These are phyloP conservation scores for Erysimum cheiranthoides DNA, from an alignment of 345 rosid genomes.

Conservation along the genomic window DNA sequence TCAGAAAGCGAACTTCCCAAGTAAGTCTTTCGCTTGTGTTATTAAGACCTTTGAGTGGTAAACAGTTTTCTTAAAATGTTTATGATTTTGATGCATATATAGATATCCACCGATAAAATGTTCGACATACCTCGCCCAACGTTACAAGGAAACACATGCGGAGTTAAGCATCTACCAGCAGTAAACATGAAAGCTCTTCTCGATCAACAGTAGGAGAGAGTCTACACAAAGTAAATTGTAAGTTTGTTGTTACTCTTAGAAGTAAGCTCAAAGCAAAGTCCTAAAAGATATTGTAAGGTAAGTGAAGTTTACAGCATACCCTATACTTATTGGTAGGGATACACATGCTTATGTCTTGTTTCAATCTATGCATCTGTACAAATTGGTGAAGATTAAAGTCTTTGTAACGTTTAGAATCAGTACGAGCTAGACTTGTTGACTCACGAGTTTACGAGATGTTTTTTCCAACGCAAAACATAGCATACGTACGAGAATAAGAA, in stretches of 20 bases:
- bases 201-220: slow-evolving; percentile 8
- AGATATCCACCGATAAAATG: slow-evolving; percentile 79
- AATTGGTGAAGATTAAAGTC: neutral
- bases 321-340: neutral
- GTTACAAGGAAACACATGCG: slow-evolving; percentile 73
- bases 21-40: slow-evolving; percentile 56
- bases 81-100: slow-evolving; percentile 17
- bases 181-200: slow-evolving; percentile 36
- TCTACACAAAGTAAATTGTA: neutral
- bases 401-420: slow-evolving; percentile 8
- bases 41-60: neutral
- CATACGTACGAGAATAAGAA: neutral
- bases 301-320: slow-evolving; percentile 10
- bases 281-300: neutral
- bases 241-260: neutral
- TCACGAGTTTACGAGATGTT: neutral
- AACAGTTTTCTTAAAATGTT: neutral
- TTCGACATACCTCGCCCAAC: slow-evolving; percentile 66
- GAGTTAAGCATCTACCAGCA: slow-evolving; percentile 59
- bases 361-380: neutral
- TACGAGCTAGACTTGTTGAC: neutral
- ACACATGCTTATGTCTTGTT: slow-evolving; percentile 25
- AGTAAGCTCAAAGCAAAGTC: slow-evolving; percentile 20
- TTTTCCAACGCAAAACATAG: neutral
- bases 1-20: slow-evolving; percentile 72